These are phyloP conservation scores for Penicillium paxilli DNA, from an alignment of 495 filamentous ascomycete species.

Conservation along the genomic window DNA sequence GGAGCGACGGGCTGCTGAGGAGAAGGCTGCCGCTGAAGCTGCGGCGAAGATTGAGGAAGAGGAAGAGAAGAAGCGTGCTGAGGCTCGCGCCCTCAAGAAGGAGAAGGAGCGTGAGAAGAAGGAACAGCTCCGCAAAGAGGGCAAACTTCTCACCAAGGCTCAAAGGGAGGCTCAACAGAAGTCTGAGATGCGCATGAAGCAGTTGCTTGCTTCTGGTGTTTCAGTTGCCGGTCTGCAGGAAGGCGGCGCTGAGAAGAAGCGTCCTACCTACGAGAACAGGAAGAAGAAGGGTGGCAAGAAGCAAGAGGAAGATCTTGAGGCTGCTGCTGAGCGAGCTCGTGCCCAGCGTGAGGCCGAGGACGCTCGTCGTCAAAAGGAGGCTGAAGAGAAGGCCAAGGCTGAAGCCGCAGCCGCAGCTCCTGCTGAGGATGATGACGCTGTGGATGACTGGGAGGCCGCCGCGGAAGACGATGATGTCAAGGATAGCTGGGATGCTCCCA, in stretches of 20 bases:
- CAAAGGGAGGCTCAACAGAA: constrained; percentile 83
- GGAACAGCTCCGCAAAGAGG: constrained; percentile 92
- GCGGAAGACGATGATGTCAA: constrained; percentile 80
- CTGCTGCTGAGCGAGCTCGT: constrained; percentile 60
- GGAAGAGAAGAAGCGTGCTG: constrained; percentile 72
- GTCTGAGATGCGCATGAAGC: constrained; percentile 85
- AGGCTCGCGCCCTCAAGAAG: constrained; percentile 77
- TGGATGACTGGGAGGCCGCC: constrained; percentile 90
- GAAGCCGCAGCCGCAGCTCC: constrained; percentile 57
- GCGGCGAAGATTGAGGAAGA: constrained; percentile 67
- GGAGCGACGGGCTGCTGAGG: constrained; percentile 66
- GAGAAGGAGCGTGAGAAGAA: constrained; percentile 95
- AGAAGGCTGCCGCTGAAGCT: constrained; percentile 71
- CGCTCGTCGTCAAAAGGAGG: constrained; percentile 62
- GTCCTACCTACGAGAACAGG: constrained; percentile 66
- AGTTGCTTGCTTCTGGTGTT: constrained; percentile 87
- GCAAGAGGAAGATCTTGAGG: constrained; percentile 70
- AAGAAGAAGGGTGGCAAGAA: constrained; percentile 78
- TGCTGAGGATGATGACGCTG: constrained; percentile 56
- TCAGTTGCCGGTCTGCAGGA: constrained; percentile 74
- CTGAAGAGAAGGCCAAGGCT: constrained; percentile 66
- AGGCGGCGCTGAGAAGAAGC: constrained; percentile 70
- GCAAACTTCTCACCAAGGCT: constrained; percentile 91
- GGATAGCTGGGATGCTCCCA: constrained; percentile 91
- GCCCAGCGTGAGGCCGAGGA: constrained; percentile 65